Percentiles rank a stretch among this genome's conserved stretches.
Conservation (phyloP, 495 filamentous ascomycete species). For the Trichoderma gamsii region DNA sequence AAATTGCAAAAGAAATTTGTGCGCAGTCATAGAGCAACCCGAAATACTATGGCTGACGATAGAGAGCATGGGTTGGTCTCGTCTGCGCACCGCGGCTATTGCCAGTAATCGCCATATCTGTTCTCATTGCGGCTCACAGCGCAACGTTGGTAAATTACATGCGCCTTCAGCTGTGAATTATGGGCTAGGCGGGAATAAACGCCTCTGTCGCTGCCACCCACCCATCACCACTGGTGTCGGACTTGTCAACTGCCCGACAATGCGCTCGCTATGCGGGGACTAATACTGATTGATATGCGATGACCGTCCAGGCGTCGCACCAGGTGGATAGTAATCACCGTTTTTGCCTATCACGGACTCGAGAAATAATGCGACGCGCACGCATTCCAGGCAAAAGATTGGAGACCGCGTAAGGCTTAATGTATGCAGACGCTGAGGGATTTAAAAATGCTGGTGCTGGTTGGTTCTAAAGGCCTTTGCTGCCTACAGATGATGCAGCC, state of each 20-base stretch:
- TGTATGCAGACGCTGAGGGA: neutral
- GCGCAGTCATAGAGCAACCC: too few relatives aligned
- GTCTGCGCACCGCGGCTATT: too few relatives aligned
- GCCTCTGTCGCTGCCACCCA: constrained; percentile 1
- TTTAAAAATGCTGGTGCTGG: neutral
- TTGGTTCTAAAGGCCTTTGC: neutral
- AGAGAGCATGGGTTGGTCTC: too few relatives aligned
- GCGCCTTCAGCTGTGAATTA: neutral
- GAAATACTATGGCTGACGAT: too few relatives aligned
- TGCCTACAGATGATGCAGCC: neutral
- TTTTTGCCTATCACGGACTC: neutral
- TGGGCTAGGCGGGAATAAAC: neutral
- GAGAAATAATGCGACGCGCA: neutral
- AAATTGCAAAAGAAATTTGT: too few relatives aligned
- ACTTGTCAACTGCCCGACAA: neutral
- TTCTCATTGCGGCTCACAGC: too few relatives aligned
- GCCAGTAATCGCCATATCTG: too few relatives aligned
- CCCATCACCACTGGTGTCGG: constrained; percentile 3
- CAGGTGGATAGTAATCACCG: neutral
- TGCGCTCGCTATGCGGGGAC: neutral
- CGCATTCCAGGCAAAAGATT: neutral
- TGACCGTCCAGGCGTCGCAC: neutral
- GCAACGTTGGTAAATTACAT: too few relatives aligned
- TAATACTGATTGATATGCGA: constrained; percentile 1
- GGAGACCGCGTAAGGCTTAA: neutral